phyloP scores from a whole-genome alignment of 2,329 filamentous ascomycete genomes.

The Xylogone sp. region DNA sequence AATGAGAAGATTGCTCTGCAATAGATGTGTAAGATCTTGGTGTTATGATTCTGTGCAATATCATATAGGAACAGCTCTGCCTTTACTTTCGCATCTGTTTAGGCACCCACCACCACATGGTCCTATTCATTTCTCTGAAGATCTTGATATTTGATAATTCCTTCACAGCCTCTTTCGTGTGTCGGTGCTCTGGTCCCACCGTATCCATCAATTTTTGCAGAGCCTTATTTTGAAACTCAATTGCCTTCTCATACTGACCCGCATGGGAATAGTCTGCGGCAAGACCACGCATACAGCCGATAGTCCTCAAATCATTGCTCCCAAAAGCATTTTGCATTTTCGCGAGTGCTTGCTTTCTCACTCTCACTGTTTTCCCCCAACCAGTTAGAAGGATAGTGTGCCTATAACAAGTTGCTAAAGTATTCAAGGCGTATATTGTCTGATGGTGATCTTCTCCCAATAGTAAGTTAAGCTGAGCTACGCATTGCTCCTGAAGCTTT shows the following conservation, averaged over 20 bases:
- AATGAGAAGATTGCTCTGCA: too few species aligned
- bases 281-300: not conserved
- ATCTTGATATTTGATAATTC: too few species aligned
- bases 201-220: too few species aligned
- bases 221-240: not conserved
- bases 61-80: too few species aligned
- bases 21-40: too few species aligned
- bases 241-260: not conserved
- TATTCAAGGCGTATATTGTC: not conserved
- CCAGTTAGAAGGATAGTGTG: not conserved
- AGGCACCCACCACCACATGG: too few species aligned
- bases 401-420: not conserved
- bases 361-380: not conserved
- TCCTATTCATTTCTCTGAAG: too few species aligned
- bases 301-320: not conserved
- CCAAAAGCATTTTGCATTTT: not conserved
- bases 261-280: not conserved
- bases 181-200: too few species aligned
- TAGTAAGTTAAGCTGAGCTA: not conserved
- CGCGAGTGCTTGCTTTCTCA: not conserved
- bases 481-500: not conserved
- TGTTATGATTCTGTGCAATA: too few species aligned
- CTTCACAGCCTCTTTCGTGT: too few species aligned
- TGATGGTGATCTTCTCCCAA: not conserved
- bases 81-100: too few species aligned